Evolutionary conservation across 1,284 basidiomycete genomes (phyloP).

Genomic region (Irpex sp.): DNA sequence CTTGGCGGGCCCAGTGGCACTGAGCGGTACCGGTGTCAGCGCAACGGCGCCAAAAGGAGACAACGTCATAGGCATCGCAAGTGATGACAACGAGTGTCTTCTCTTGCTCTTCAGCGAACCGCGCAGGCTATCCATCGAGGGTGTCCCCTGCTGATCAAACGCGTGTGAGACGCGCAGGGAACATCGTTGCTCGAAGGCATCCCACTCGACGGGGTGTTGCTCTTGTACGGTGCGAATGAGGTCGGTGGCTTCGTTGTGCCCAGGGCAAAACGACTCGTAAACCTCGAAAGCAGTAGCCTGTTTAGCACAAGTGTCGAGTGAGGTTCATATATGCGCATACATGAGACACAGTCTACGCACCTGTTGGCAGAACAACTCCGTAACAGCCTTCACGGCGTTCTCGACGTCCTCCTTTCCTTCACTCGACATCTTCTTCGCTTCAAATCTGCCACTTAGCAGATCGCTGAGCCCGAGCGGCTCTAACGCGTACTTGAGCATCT

Average conservation of each 20-base stretch:
- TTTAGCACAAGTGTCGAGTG: background rate
- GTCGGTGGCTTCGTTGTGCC: slow-evolving; percentile 75
- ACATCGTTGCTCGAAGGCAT: slow-evolving; percentile 72
- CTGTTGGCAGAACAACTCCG: slow-evolving; percentile 21
- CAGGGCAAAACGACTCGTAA: slow-evolving; percentile 82
- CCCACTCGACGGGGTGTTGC: slow-evolving; percentile 66
- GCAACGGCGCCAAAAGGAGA: background rate
- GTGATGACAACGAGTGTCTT: slow-evolving; percentile 8
- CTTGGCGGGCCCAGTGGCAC: background rate
- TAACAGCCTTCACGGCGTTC: slow-evolving; percentile 20
- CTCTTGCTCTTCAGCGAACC: slow-evolving; percentile 8
- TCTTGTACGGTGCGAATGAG: slow-evolving; percentile 61
- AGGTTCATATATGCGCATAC: slow-evolving; percentile 5
- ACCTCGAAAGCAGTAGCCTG: slow-evolving; percentile 70
- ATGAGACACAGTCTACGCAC: slow-evolving; percentile 13
- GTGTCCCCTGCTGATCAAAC: background rate
- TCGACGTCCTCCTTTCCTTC: slow-evolving; percentile 16
- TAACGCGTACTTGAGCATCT: slow-evolving; percentile 52
- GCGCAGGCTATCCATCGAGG: background rate
- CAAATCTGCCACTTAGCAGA: slow-evolving; percentile 2
- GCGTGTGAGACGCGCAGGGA: slow-evolving; percentile 18
- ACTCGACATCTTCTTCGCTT: background rate
- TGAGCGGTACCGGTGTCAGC: slow-evolving; percentile 2
- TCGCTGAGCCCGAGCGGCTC: slow-evolving; percentile 40
- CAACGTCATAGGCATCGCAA: background rate